phyloP scores from a whole-genome alignment of 2,329 filamentous ascomycete genomes.

The Claviceps monticola region DNA sequence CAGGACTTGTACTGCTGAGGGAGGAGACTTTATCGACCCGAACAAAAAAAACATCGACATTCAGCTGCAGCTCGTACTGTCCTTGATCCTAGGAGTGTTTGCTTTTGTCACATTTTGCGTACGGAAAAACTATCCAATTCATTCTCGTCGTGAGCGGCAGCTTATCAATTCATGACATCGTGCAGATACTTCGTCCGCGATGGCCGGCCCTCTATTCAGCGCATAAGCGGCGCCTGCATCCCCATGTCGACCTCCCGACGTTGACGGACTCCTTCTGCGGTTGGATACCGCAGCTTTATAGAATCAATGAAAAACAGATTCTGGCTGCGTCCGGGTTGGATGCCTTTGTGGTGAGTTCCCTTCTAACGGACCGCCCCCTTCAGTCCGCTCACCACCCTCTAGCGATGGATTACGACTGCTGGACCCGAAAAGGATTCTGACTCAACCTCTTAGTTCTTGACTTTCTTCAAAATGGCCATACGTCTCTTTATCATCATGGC shows the following conservation, averaged over 20 bases:
- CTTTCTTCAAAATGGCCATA: conserved; percentile 92
- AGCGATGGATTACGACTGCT: neutral
- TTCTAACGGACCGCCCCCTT: too few relatives aligned
- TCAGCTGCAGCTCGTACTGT: conserved; percentile 57
- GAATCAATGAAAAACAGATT: conserved; percentile 77
- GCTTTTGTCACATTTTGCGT: conserved; percentile 70
- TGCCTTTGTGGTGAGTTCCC: conserved; percentile 63
- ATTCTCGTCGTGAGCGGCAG: neutral
- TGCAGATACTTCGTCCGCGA: conserved; percentile 70
- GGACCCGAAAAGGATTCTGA: conserved; percentile 8
- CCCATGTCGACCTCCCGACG: conserved; percentile 49
- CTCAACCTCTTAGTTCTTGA: conserved; percentile 47
- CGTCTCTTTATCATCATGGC: conserved; percentile 68
- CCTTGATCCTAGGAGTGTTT: conserved; percentile 51
- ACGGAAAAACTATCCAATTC: conserved; percentile 16
- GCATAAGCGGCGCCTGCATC: conserved; percentile 59
- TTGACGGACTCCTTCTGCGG: conserved; percentile 78
- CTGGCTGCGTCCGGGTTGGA: conserved; percentile 83
- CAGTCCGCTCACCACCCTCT: neutral
- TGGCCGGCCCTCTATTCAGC: conserved; percentile 89
- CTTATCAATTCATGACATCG: neutral
- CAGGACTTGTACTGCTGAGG: conserved; percentile 4
- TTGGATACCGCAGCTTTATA: conserved; percentile 81
- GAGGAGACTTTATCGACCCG: conserved; percentile 12
- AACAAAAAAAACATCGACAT: conserved; percentile 26